Percentiles rank a stretch among this genome's conserved stretches.
Evolutionary conservation across 345 rosid genomes (phyloP).

Genomic region (Hypericum perforatum): DNA sequence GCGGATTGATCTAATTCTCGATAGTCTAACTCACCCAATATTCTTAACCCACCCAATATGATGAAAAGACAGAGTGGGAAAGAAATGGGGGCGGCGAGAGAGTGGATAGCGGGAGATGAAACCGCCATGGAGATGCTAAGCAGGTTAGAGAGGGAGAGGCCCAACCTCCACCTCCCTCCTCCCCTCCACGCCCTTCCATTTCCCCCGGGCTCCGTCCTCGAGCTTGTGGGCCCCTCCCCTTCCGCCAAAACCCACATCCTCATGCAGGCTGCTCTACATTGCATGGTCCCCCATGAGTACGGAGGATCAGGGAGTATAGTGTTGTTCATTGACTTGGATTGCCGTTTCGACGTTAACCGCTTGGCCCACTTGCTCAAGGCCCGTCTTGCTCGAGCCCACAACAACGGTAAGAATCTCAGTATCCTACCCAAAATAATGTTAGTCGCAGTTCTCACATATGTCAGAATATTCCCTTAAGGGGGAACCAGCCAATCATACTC

Average conservation of each 20-base stretch:
- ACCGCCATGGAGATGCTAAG: slow-evolving; percentile 49
- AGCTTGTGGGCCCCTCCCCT: slow-evolving; percentile 59
- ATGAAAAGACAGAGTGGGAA: no score
- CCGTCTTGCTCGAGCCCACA: no score
- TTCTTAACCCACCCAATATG: no score
- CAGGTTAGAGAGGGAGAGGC: slow-evolving; percentile 36
- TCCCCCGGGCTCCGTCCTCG: slow-evolving; percentile 59
- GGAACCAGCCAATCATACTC: no score
- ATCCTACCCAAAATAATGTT: no score
- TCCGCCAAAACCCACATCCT: slow-evolving; percentile 67
- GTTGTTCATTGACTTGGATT: slow-evolving; percentile 65
- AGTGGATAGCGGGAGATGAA: slow-evolving; percentile 54
- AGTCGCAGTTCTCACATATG: no score
- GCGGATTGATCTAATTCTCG: no score
- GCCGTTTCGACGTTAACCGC: slow-evolving; percentile 52
- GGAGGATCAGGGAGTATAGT: slow-evolving; percentile 59
- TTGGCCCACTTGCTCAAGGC: slow-evolving; percentile 47
- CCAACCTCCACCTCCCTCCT: slow-evolving; percentile 34
- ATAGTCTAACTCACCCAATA: no score
- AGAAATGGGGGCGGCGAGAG: slow-evolving; percentile 3
- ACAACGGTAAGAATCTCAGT: no score
- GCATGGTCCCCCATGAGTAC: slow-evolving; percentile 52
- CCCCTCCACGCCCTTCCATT: slow-evolving; percentile 58
- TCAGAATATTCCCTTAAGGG: no score
- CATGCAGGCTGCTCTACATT: slow-evolving; percentile 51